Conservation (phyloP, 2,329 filamentous ascomycete species). For the Cercospora zeae-maydis region DNA sequence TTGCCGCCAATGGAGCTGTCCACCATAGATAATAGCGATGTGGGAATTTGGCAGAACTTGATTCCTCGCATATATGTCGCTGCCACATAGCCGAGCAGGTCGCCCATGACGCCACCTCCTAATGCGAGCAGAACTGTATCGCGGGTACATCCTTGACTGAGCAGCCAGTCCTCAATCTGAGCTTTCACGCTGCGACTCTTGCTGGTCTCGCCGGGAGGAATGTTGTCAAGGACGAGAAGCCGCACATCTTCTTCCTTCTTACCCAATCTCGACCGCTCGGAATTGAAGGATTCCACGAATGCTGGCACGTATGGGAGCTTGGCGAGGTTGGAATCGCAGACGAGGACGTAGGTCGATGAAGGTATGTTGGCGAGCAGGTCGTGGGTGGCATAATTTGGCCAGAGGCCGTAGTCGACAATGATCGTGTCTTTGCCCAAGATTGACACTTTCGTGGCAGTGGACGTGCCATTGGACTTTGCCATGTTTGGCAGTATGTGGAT, state of each 20-base stretch:
- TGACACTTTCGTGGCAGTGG: slow-evolving; percentile 59
- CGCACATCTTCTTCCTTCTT: slow-evolving; percentile 52
- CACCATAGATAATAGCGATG: slow-evolving; percentile 92
- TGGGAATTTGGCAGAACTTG: slow-evolving; percentile 93
- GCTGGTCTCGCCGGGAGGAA: slow-evolving; percentile 87
- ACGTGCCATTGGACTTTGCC: slow-evolving; percentile 26
- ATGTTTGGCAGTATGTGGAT: slow-evolving; percentile 16
- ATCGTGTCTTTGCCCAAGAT: slow-evolving; percentile 90
- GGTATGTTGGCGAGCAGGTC: slow-evolving; percentile 74
- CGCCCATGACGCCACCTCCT: slow-evolving; percentile 93
- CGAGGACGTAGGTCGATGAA: slow-evolving; percentile 90
- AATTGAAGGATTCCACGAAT: slow-evolving; percentile 66
- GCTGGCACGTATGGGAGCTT: slow-evolving; percentile 69
- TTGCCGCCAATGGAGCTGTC: slow-evolving; percentile 98
- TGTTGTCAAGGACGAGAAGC: slow-evolving; percentile 80
- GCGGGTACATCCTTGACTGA: slow-evolving; percentile 84
- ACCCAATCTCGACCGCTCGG: slow-evolving; percentile 37
- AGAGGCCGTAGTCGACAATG: slow-evolving; percentile 85
- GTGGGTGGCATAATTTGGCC: slow-evolving; percentile 73
- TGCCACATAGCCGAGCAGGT: slow-evolving; percentile 96
- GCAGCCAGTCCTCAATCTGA: slow-evolving; percentile 96
- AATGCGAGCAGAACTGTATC: slow-evolving; percentile 94
- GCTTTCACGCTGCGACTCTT: slow-evolving; percentile 93
- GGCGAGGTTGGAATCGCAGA: slow-evolving; percentile 91
- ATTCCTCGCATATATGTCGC: slow-evolving; percentile 98